Base-by-base conservation (phyloP, 164 flowering plant genomes). In the Protea cynaroides region DNA sequence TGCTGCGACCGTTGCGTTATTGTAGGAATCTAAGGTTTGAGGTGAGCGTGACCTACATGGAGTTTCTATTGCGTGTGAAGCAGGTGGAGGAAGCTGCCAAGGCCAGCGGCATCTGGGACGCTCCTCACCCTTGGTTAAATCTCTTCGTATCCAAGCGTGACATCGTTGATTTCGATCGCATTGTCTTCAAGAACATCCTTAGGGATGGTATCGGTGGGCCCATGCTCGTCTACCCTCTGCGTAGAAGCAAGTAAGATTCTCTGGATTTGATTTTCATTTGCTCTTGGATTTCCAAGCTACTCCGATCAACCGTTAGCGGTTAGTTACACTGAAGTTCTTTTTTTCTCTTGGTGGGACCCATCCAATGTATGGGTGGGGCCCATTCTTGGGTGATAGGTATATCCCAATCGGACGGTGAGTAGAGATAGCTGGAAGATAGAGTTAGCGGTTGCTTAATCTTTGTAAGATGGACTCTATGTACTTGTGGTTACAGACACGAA, bases 101-200 rank as follows among this genome's bases (percentile, higher is more conserved):
- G 53, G 81, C 78, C 24, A 78, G 59, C 29, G 97, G 98, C 1
- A 77, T 75, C 0, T 90, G 97, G 98, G 84, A 85, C 50, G 69
- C 88, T 14, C 93, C 98, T 9, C 98, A 93, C 75, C 98, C 97
- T 3, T 93, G 98, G 98, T 65, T 93, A 24, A 93, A 93, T 69
- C 34, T 93, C 34, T 80, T 90, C 67, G 80, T 93, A 1, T 80
- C 96, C 2, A 82, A 81, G 56, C 29, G 57, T 0, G 76, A 84
- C 76, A 83, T 93, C n/a, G 72, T 56, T 3, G 80, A 75, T 14
- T 90, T 93, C 37, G 84, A 90, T 70, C 85, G 80, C 1, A 7
- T 52, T 71, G 84, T 90, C 19, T 86, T 93, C 66, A 82, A 90
- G 74, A 61, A 57, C 38, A 72, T 86, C 22, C 71, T 93, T 38